Base-by-base conservation (phyloP, 177 flowering plant genomes). In the Vitis hybrid region DNA sequence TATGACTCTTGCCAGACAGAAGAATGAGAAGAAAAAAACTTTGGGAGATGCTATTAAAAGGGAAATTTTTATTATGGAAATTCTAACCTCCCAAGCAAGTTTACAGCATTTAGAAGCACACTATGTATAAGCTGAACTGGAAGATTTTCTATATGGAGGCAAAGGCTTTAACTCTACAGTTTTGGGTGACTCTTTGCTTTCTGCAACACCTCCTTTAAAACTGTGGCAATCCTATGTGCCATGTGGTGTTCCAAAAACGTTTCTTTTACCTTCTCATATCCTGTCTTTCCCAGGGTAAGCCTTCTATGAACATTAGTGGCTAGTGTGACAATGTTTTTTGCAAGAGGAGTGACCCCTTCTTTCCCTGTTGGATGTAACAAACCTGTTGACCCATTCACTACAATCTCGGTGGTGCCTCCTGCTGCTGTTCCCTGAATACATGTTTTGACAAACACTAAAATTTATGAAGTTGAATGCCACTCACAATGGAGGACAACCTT, bases 371-470 rank as follows among this genome's bases (percentile, higher is more conserved):
- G 85, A 81, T 94, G 99, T 75, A 93, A 68, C 66, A 85, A 75
- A 3, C 99, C 99, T 4, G 98, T 94, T 2, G 90, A 83, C 50
- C 91, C 90, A 68, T 93, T 81, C 21, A 89, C 87, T 22, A 93
- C 92, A 66, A 93, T 93, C 76, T 92, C 98, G 15, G 74, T 87
- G 15, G 97, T 92, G 62, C 98, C 98, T 63, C 98, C 98, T 31
- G 97, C 97, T 64, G 97, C 88, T 9, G 98, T 92, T 39, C 94
- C 97, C 98, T 93, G 87, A 33, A 5, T 33, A 33, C 39, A 33
- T 33, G 39, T 33, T 33, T 33, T 33, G 7, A 33, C 7, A 6
- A 33, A 33, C 39, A 33, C 39, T 33, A 33, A 33, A 33, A 33
- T 33, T 33, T 5, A 33, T 33, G 7, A 33, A 33, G 39, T 33